phyloP scores from a whole-genome alignment of 2,329 filamentous ascomycete genomes.

The Leptosphaerulina australis region DNA sequence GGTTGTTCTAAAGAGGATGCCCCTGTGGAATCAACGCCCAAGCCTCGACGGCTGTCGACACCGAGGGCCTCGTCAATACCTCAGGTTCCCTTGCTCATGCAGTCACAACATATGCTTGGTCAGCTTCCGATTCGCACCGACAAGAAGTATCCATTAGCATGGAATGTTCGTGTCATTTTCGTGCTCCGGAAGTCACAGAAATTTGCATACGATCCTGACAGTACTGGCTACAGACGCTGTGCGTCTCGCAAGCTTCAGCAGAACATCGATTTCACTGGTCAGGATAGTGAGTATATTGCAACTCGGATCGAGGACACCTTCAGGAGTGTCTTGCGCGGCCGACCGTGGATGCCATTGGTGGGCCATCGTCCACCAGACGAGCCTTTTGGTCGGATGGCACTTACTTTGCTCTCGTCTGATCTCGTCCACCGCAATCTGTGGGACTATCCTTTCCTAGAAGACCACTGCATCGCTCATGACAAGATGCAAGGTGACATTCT shows the following conservation, averaged over 20 bases:
- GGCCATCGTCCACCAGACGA: constrained; percentile 49
- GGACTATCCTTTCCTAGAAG: constrained; percentile 50
- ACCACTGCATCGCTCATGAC: constrained; percentile 51
- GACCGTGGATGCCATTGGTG: constrained; percentile 50
- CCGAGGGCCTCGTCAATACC: constrained; percentile 36
- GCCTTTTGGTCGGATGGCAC: constrained; percentile 48
- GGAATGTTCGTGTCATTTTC: constrained; percentile 48
- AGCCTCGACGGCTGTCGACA: constrained; percentile 27
- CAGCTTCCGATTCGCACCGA: constrained; percentile 48
- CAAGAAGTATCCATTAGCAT: constrained; percentile 46
- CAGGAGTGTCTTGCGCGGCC: constrained; percentile 44
- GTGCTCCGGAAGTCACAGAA: constrained; percentile 46
- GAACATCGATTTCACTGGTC: constrained; percentile 45
- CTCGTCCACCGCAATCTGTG: constrained; percentile 45
- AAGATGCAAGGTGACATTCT: constrained; percentile 51
- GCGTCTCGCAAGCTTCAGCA: constrained; percentile 49
- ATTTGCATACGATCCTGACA: constrained; percentile 49
- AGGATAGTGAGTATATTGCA: constrained; percentile 47
- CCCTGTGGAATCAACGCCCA: constrained; percentile 39
- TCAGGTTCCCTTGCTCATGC: constrained; percentile 38
- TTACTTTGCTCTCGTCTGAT: constrained; percentile 43
- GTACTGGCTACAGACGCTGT: constrained; percentile 47
- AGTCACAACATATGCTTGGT: constrained; percentile 35
- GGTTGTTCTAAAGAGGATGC: constrained; percentile 38
- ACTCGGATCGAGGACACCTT: constrained; percentile 46